Conservation (phyloP, 768 basidiomycete genomes). For the Suillus placidus region DNA sequence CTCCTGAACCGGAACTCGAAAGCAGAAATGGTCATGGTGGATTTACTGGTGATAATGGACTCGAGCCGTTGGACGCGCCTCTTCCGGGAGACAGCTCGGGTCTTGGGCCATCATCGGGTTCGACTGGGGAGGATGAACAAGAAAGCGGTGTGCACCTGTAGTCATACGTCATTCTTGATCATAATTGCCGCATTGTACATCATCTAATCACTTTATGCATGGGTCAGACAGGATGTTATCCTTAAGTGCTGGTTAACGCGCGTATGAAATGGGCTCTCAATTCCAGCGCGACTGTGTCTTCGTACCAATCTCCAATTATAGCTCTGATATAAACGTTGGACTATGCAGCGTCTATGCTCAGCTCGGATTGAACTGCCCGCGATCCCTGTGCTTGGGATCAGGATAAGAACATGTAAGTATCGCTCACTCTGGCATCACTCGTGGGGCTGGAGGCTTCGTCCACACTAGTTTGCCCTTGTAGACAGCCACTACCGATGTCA, state of each 20-base stretch:
- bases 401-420: neutral
- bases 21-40: neutral
- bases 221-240: neutral
- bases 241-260: neutral
- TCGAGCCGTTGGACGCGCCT: neutral
- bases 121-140: neutral
- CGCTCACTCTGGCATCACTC: neutral
- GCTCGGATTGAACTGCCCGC: neutral
- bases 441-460: neutral
- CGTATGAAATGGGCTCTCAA: neutral
- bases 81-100: neutral
- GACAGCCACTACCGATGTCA: neutral
- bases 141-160: conserved; percentile 2
- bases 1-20: neutral
- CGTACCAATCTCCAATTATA: neutral
- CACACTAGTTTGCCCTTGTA: neutral
- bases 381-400: neutral
- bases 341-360: neutral
- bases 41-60: conserved; percentile 5
- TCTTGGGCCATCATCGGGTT: neutral
- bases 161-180: neutral
- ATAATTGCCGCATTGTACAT: neutral
- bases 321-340: no score
- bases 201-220: neutral
- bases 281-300: neutral